Percentiles rank a stretch among this genome's conserved stretches.
These are phyloP conservation scores for Trametes sp. DNA, from an alignment of 1,284 basidiomycete species.

Conservation along the genomic window DNA sequence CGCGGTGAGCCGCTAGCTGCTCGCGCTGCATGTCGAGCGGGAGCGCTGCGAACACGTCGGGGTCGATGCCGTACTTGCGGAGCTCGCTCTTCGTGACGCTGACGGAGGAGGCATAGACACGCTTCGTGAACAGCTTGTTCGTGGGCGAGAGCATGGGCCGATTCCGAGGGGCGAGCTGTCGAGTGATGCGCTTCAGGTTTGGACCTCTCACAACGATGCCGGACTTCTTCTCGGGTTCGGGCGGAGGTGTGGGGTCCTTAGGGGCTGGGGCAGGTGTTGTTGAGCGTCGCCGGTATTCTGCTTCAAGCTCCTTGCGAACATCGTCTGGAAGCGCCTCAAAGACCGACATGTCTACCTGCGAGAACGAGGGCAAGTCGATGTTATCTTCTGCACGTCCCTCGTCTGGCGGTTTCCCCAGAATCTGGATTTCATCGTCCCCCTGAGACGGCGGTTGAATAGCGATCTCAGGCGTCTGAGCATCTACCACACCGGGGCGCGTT, in stretches of 20 bases:
- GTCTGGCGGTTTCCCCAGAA: conserved; percentile 26
- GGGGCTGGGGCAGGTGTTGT: conserved; percentile 47
- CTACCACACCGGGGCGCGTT: background rate
- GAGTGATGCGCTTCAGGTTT: conserved; percentile 64
- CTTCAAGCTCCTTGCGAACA: conserved; percentile 73
- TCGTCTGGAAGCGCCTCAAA: conserved; percentile 77
- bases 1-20: conserved; percentile 66
- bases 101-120: conserved; percentile 34
- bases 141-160: conserved; percentile 56
- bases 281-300: conserved; percentile 68
- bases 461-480: conserved; percentile 33
- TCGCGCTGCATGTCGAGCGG: conserved; percentile 77
- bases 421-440: conserved; percentile 35
- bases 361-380: conserved; percentile 68
- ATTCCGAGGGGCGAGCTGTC: conserved; percentile 64
- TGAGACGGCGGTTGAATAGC: conserved; percentile 47
- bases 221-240: conserved; percentile 35
- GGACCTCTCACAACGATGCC: conserved; percentile 45
- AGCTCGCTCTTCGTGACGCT: conserved; percentile 57
- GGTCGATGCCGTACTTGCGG: conserved; percentile 71
- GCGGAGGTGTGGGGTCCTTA: conserved; percentile 26
- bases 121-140: conserved; percentile 47
- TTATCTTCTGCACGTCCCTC: background rate
- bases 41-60: conserved; percentile 69
- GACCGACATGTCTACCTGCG: conserved; percentile 77